Evolutionary conservation across 148 eudicot species (phyloP), one percentile per base, ranked within the genome.

Genomic region (Camellia granthamiana): DNA sequence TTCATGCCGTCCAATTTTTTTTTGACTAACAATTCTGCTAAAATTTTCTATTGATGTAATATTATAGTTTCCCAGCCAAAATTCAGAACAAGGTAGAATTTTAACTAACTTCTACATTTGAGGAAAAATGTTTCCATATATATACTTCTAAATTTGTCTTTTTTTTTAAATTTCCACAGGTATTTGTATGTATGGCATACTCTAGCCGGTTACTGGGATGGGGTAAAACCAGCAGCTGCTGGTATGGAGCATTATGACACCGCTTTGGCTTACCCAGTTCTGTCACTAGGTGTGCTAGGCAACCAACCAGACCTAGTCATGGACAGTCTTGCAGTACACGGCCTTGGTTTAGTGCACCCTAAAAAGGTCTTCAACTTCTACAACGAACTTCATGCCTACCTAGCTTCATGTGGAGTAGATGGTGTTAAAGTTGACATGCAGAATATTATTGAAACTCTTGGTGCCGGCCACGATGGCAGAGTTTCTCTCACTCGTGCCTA

Each of bases 151-250:
- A 42, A 43, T 60, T 44, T 78, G 38, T 15, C 41, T 49, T 77
- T 49, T 77, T 63, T 59, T 58, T 74, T 21, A 74, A 23, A 23
- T 8, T 70, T 18, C 60, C 80, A 67, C 88, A 94, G 98, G 90
- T 87, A 80, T 79, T 93, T 93, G 46, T 95, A 93, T 76, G 97
- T 87, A 75, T 95, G 98, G 98, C 98, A 95, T 84, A 97, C 98
- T 78, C 87, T 95, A 72, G 97, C 97, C 0, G 98, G 98, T n/a
- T 95, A 95, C 86, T 95, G 98, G 98, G 98, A 97, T 10, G 98
- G 98, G 56, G 98, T 95, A 51, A 90, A 92, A 60, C 98, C 98
- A 7, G 89, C 92, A 43, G 97, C 89, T 60, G 78, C 89, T 8
- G 97, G 98, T 58, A 85, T 95, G 93, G 98, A 95, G 72, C 96